Conservation (phyloP, 2,329 filamentous ascomycete species). For the Byssochlamys sp. region DNA sequence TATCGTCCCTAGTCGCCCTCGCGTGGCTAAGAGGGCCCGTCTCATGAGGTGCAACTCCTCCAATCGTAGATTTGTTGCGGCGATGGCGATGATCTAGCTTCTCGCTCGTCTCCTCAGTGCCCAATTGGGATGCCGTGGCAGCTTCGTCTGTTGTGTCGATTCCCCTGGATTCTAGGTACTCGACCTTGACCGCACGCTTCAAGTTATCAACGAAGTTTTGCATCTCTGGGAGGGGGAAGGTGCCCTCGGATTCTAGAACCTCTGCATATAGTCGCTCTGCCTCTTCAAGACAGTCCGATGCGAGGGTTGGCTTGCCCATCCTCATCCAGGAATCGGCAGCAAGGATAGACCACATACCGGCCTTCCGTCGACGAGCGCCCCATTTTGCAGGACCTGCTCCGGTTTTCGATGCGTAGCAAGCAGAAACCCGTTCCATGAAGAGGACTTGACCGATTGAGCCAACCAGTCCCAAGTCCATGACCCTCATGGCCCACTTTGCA, state of each 20-base stretch:
- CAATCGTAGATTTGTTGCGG: conserved; percentile 48
- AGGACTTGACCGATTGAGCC: conserved; percentile 70
- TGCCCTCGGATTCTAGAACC: conserved; percentile 28
- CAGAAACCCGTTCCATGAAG: conserved; percentile 73
- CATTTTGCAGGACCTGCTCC: conserved; percentile 57
- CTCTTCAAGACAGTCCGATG: conserved; percentile 65
- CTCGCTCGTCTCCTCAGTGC: conserved; percentile 41
- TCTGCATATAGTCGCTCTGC: conserved; percentile 48
- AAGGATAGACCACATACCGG: conserved; percentile 78
- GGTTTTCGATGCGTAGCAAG: conserved; percentile 68
- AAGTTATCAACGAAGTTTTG: conserved; percentile 37
- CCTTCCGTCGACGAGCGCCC: conserved; percentile 69
- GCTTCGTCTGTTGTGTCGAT: conserved; percentile 23
- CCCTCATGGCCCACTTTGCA: conserved; percentile 69
- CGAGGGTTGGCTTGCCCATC: conserved; percentile 66
- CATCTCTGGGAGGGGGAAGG: conserved; percentile 45
- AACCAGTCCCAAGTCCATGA: conserved; percentile 68
- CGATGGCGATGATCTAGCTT: conserved; percentile 46
- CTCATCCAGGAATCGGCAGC: conserved; percentile 75
- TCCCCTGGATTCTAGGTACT: conserved; percentile 34
- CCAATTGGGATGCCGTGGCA: conserved; percentile 18
- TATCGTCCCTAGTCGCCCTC: conserved; percentile 24
- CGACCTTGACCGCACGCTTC: conserved; percentile 33
- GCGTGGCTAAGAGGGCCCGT: conserved; percentile 39
- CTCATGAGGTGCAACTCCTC: conserved; percentile 41